phyloP scores from a whole-genome alignment of 495 filamentous ascomycete species.

The Hypoxylon fragiforme region DNA sequence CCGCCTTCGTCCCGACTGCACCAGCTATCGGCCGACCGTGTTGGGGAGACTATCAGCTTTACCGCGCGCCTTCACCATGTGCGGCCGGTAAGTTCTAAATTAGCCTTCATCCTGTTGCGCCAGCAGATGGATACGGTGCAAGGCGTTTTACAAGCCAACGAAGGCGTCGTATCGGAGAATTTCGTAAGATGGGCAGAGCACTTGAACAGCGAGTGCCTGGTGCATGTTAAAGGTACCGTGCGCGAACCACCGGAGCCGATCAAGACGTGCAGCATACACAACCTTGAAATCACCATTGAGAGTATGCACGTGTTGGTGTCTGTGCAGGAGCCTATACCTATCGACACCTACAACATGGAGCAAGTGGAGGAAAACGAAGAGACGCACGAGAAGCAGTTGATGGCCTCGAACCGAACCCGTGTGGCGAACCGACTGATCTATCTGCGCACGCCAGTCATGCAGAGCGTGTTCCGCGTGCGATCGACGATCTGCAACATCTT shows the following conservation, averaged over 20 bases:
- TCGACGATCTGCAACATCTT: conserved; percentile 78
- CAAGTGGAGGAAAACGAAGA: conserved; percentile 44
- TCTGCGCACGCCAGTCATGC: conserved; percentile 80
- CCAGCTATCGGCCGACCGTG: conserved; percentile 35
- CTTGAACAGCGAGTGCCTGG: conserved; percentile 77
- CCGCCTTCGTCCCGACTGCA: conserved; percentile 29
- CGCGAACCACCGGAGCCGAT: conserved; percentile 75
- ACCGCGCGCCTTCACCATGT: conserved; percentile 84
- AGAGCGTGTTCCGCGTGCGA: conserved; percentile 84
- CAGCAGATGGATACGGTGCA: conserved; percentile 83
- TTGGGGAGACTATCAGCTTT: conserved; percentile 72
- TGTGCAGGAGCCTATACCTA: conserved; percentile 68
- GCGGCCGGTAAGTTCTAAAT: conserved; percentile 79
- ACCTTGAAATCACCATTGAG: conserved; percentile 78
- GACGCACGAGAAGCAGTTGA: conserved; percentile 47
- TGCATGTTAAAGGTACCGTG: conserved; percentile 75
- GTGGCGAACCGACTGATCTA: conserved; percentile 84
- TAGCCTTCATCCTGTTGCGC: conserved; percentile 85
- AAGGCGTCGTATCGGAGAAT: conserved; percentile 63
- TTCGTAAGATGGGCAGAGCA: conserved; percentile 90
- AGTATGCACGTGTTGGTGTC: conserved; percentile 68
- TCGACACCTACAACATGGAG: conserved; percentile 62
- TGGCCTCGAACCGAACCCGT: conserved; percentile 50
- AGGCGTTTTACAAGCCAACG: conserved; percentile 66
- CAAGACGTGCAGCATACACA: conserved; percentile 73